Evolutionary conservation across 2,329 filamentous ascomycete genomes (phyloP), one percentile per base, ranked within the genome.

Genomic region (Venturia pyrina): DNA sequence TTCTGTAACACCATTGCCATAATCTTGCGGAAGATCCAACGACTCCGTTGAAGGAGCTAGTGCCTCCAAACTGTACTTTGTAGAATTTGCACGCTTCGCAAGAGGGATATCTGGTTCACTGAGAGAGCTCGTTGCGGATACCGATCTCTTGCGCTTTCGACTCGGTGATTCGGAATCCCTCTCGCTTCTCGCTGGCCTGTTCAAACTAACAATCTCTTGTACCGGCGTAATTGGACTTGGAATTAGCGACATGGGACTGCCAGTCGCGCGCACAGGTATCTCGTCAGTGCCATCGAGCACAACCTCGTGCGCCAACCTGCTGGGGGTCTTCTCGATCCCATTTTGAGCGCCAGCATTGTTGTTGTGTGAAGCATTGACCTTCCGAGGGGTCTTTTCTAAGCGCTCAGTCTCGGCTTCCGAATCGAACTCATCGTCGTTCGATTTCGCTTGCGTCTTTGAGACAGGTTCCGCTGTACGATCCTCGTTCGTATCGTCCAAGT

Each of bases 381-480:
- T 89, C 68, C 86, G 85, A 21, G 93, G 92, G n/a, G 91, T 96
- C 73, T 90, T 87, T 73, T 95, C 95, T 67, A 99, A 83, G 67
- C 95, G 88, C 78, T 97, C 93, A 1, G 93, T 98, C 78, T 97
- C 93, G 43, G 93, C 93, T 77, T 98, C 93, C 3, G 93, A 89
- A 71, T 89, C 87, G 65, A 83, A 82, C 64, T 87, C 75, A 61
- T 75, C 62, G 62, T 75, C 71, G 32, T 41, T 68, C 59, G 67
- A 67, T 34, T 69, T 69, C 28, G 32, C 71, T 70, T 21, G 74
- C 72, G 34, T 66, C 62, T 32, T 69, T 65, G 19, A 71, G 70
- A 50, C 69, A 69, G 46, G 75, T 74, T 21, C 74, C 76, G 43
- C 53, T 4, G 53, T 37, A 21, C 75, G 72, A 40, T 83, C 88